Evolutionary conservation across 352 stramenopile species (phyloP), one percentile per base, ranked within the genome.

Genomic region (Phytopythium vexans): DNA sequence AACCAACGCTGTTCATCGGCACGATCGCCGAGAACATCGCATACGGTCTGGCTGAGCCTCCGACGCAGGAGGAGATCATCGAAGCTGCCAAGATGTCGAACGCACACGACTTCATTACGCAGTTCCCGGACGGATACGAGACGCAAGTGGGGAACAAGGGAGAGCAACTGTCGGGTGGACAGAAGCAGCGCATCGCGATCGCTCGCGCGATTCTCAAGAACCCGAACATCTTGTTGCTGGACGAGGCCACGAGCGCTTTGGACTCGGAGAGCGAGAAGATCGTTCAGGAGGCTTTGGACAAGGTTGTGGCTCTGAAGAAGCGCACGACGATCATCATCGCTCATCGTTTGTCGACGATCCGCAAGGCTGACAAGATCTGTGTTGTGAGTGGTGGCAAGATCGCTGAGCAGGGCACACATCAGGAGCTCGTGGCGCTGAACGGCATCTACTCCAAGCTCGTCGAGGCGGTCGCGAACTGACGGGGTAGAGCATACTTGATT

Each of bases 71-170:
- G 21, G 84, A 97, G 62, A 80, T 98, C 57, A 74, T 89, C 35
- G 55, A 82, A 0, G 94, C 89, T 3, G 91, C 92, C 6, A 85
- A 87, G 54, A 75, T 97, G 58, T 92, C 92, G 21, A 98, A 97
- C 67, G 92, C 90, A 0, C 76, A 97, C 68, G 73, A 86, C 51
- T 98, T 98, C 61, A 97, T 98, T 74, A 70, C 65, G 3, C 48
- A 73, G 11, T 96, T 98, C 42, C 76, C 92, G 1, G 86, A 98
- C 27, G 78, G 87, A 32, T 98, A 92, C 71, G 76, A 97, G 14
- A 98, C 94, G 3, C 69, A 94, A 42, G 94, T 99, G 8, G 94
- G 95, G 15, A 96, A 98, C 68, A 82, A 95, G 9, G 96, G 95
- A 6, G 64, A 97, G 36, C 96, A 84, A 42, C 45, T 89, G 10